Conservation (phyloP, 345 rosid genomes). For the Gossypium herbaceum region DNA sequence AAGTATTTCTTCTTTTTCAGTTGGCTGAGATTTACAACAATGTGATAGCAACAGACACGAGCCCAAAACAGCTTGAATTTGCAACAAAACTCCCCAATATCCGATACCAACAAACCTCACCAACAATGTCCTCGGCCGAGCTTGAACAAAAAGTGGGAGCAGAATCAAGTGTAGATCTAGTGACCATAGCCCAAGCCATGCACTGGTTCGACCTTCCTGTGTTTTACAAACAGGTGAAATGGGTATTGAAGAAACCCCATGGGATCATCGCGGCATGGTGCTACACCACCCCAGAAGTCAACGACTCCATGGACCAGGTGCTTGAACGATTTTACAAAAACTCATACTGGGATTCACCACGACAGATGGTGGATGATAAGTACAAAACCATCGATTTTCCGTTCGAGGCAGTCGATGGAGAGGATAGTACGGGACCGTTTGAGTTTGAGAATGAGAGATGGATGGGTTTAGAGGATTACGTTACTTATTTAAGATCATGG, state of each 20-base stretch:
- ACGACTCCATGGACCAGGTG: conserved; percentile 43
- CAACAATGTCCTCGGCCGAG: conserved; percentile 31
- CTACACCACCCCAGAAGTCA: conserved; percentile 52
- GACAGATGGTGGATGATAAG: conserved; percentile 56
- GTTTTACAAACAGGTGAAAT: conserved; percentile 49
- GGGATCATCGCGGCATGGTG: conserved; percentile 68
- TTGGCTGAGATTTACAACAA: conserved; percentile 60
- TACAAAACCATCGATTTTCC: conserved; percentile 48
- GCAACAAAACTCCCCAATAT: conserved; percentile 45
- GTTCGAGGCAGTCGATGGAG: conserved; percentile 42
- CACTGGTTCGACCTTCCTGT: conserved; percentile 53
- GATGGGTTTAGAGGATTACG: conserved; percentile 41
- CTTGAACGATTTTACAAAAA: conserved; percentile 43
- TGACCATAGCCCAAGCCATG: conserved; percentile 55
- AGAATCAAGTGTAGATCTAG: conserved; percentile 45
- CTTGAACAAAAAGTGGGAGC: conserved; percentile 31
- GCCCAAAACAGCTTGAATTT: conserved; percentile 58
- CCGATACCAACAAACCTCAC: conserved; percentile 45
- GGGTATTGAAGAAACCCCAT: conserved; percentile 56
- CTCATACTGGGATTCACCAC: conserved; percentile 57
- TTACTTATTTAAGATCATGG: conserved; percentile 48
- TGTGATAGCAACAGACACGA: conserved; percentile 78
- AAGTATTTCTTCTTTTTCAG: conserved; percentile 29
- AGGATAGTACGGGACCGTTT: conserved; percentile 41
- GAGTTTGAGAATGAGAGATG: conserved; percentile 32